These are phyloP conservation scores for Nakataea oryzae DNA, from an alignment of 2,329 filamentous ascomycete species.

Conservation along the genomic window DNA sequence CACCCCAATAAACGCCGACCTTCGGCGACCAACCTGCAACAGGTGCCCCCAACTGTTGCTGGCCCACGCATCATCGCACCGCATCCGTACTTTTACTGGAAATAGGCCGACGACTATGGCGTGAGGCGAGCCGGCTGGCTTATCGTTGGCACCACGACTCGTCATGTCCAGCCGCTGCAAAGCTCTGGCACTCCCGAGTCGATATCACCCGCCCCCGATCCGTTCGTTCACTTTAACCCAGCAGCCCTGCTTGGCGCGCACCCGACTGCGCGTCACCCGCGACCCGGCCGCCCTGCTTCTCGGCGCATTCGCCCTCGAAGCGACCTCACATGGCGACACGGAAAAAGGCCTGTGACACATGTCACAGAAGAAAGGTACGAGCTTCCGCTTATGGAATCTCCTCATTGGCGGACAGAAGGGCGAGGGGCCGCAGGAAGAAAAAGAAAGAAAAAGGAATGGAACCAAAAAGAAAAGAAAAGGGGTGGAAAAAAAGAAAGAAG, in stretches of 20 bases:
- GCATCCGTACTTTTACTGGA: too few relatives aligned
- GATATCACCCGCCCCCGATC: not conserved
- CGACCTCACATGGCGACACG: not conserved
- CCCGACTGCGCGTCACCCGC: not conserved
- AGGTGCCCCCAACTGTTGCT: too few relatives aligned
- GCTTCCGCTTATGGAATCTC: not conserved
- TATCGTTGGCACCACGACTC: not conserved
- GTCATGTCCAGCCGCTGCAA: not conserved
- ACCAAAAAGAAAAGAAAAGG: too few relatives aligned
- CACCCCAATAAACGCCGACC: not conserved
- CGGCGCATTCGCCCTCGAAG: too few relatives aligned
- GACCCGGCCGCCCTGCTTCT: too few relatives aligned
- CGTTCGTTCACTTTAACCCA: not conserved
- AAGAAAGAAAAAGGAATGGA: too few relatives aligned
- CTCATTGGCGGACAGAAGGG: not conserved
- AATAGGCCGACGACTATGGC: not conserved
- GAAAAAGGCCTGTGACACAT: constrained; percentile 8
- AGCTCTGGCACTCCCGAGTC: not conserved
- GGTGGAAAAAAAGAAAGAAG: too few relatives aligned
- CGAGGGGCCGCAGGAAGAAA: not conserved
- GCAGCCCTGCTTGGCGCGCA: not conserved
- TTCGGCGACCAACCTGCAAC: too few relatives aligned
- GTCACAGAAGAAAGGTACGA: constrained; percentile 9
- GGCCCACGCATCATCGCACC: too few relatives aligned
- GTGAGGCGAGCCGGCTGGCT: not conserved